These are phyloP conservation scores for Mortierella sp. DNA, from an alignment of 371 early-diverging fungal genomes.

Conservation along the genomic window DNA sequence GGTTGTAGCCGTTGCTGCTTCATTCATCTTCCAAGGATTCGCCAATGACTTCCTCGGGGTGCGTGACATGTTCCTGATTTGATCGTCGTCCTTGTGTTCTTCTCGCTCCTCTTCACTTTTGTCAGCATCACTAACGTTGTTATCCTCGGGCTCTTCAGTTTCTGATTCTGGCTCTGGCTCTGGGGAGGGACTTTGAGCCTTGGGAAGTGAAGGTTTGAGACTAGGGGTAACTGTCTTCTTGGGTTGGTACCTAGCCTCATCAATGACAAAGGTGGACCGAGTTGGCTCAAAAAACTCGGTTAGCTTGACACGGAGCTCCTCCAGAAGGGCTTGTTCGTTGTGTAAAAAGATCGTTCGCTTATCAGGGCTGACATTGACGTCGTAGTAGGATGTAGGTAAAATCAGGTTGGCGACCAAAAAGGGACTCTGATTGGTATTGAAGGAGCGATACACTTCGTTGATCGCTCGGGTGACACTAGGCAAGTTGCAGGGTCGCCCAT, in stretches of 20 bases:
- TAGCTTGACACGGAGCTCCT: conserved; percentile 61
- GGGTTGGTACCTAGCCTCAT: conserved; percentile 30
- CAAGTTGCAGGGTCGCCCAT: conserved; percentile 88
- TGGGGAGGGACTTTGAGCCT: background rate
- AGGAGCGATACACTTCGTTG: conserved; percentile 83
- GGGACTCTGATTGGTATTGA: conserved; percentile 81
- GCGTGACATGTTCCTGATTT: too few relatives aligned
- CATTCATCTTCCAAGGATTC: too few relatives aligned
- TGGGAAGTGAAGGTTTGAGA: background rate
- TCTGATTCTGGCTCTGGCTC: background rate
- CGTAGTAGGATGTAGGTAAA: conserved; percentile 70
- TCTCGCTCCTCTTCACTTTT: background rate
- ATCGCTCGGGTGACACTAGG: conserved; percentile 76
- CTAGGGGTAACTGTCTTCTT: conserved; percentile 28
- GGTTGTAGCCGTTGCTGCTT: background rate
- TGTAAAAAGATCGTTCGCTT: conserved; percentile 91
- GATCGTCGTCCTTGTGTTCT: background rate
- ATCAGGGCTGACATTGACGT: conserved; percentile 96
- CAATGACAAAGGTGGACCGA: conserved; percentile 62
- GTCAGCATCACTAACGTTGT: conserved; percentile 2
- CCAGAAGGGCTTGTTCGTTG: conserved; percentile 71
- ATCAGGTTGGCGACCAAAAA: conserved; percentile 78
- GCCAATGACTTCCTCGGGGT: too few relatives aligned
- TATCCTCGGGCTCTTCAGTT: background rate
- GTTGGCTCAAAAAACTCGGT: conserved; percentile 67